Base-by-base conservation (phyloP, 345 rosid species). In the Salix brachista region DNA sequence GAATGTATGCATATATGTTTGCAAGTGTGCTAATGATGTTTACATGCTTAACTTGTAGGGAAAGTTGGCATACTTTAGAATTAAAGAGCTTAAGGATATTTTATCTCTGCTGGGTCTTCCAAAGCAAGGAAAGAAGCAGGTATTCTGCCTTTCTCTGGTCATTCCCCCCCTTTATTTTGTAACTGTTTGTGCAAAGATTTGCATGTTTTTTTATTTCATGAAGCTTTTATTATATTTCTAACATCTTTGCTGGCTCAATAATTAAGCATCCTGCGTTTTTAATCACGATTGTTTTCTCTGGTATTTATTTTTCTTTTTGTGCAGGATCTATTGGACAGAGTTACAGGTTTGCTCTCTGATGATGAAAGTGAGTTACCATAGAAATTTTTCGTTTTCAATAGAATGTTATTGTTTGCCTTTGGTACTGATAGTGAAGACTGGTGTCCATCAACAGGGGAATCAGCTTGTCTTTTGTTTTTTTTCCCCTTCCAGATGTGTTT, bases 41-140 rank as follows among this genome's bases (percentile, higher is more conserved):
- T 37, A 21, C 21, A 39, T 68, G 54, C 71, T 68, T 39, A n/a
- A 18, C 60, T 69, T 80, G 81, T 39, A 85, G 88, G 71, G 42
- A 25, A 78, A 85, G 77, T 78, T 85, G 81, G 75, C 71, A 12
- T 69, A 54, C 62, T 85, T 85, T 67, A 80, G 87, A 44, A 65
- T 85, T 65, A 85, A 82, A 66, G 87, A 85, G 79, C 84, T 85
- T 34, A 85, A 82, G 82, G 88, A 83, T 69, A 82, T 85, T 26
- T 78, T 85, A 8, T 65, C 75, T 28, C 78, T 69, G 77, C 67
- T 85, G 44, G 80, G 85, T 44, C 79, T 85, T 65, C 70, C 82
- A 69, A 85, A 83, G 75, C 85, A 82, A 44, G 88, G 88, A 73
- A 80, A 46, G 67, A 85, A 85, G 66, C 88, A 85, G 88, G 88